These are phyloP conservation scores for Mycena citricolor DNA, from an alignment of 1,284 basidiomycete species.

Conservation along the genomic window DNA sequence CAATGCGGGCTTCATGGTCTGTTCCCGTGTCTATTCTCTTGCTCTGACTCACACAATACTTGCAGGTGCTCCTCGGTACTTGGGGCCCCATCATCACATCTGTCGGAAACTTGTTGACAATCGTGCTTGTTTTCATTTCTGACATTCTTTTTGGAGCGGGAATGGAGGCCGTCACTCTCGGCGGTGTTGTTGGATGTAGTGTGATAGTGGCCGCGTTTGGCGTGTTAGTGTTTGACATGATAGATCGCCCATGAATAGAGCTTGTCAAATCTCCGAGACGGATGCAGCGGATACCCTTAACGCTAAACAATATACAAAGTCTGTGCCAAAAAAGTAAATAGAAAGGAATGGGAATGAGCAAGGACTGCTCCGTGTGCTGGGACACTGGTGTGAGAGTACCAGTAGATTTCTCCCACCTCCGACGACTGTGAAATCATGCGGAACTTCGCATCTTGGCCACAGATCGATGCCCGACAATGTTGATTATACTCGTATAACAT, in stretches of 20 bases:
- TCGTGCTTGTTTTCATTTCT: conserved; percentile 75
- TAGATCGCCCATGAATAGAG: conserved; percentile 24
- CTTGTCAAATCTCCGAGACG: conserved; percentile 9
- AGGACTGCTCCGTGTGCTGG: conserved; percentile 8
- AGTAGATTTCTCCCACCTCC: conserved; percentile 8
- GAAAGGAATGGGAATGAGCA: conserved; percentile 11
- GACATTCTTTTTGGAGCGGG: conserved; percentile 67
- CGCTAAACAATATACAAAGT: conserved; percentile 20
- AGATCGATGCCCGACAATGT: conserved; percentile 6
- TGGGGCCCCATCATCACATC: conserved; percentile 88
- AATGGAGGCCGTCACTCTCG: conserved; percentile 54
- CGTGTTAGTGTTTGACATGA: conserved; percentile 71
- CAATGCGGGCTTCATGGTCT: conserved; percentile 77
- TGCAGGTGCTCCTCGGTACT: conserved; percentile 68
- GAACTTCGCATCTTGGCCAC: conserved; percentile 5
- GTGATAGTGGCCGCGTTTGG: conserved; percentile 74
- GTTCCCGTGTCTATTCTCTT: conserved; percentile 20
- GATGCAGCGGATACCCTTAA: conserved; percentile 21
- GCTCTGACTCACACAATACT: conserved; percentile 7
- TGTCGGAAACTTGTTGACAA: conserved; percentile 80
- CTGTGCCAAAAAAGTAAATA: conserved; percentile 9
- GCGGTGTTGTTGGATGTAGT: conserved; percentile 65
- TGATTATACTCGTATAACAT: conserved; percentile 25
- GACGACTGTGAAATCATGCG: conserved; percentile 5
- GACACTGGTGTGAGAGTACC: conserved; percentile 7